Percentiles rank a stretch among this genome's conserved stretches.
phyloP scores from a whole-genome alignment of 495 filamentous ascomycete genomes.

The Viridothelium virens region DNA sequence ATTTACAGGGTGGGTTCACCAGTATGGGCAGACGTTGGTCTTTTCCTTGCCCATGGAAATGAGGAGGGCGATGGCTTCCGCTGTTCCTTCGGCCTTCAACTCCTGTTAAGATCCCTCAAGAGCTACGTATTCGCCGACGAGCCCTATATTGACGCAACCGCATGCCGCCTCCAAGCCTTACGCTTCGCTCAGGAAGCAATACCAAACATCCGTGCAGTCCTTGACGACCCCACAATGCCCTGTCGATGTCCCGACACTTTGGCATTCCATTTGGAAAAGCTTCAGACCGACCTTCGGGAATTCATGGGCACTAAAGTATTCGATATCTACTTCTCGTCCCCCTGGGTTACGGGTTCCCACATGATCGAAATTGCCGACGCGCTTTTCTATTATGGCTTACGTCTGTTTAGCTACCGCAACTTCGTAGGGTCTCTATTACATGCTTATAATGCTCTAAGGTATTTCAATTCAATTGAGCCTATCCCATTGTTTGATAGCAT shows the following conservation, averaged over 20 bases:
- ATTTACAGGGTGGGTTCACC: slow-evolving; percentile 17
- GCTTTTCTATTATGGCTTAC: slow-evolving; percentile 26
- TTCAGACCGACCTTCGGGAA: slow-evolving; percentile 20
- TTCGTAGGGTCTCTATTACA: slow-evolving; percentile 28
- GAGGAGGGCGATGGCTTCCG: slow-evolving; percentile 17
- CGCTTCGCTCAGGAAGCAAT: slow-evolving; percentile 24
- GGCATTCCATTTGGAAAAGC: slow-evolving; percentile 25
- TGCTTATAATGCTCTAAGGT: slow-evolving; percentile 23
- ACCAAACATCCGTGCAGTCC: slow-evolving; percentile 16
- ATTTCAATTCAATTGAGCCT: slow-evolving; percentile 15
- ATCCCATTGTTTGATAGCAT: slow-evolving; percentile 26
- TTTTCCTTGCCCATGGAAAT: slow-evolving; percentile 20
- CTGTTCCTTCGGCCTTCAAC: slow-evolving; percentile 21
- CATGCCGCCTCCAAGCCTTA: slow-evolving; percentile 26
- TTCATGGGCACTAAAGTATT: slow-evolving; percentile 24
- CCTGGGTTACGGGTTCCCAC: slow-evolving; percentile 27
- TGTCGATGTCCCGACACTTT: slow-evolving; percentile 27
- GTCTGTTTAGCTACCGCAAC: slow-evolving; percentile 25
- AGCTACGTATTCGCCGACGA: slow-evolving; percentile 16
- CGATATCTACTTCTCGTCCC: slow-evolving; percentile 26
- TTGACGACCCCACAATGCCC: slow-evolving; percentile 24
- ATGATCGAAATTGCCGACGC: slow-evolving; percentile 25
- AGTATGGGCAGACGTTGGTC: slow-evolving; percentile 23
- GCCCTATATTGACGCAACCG: not conserved
- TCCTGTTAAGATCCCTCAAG: slow-evolving; percentile 23